phyloP scores from a whole-genome alignment of 2,329 filamentous ascomycete species.

The Phaeosphaeriaceae sp. region DNA sequence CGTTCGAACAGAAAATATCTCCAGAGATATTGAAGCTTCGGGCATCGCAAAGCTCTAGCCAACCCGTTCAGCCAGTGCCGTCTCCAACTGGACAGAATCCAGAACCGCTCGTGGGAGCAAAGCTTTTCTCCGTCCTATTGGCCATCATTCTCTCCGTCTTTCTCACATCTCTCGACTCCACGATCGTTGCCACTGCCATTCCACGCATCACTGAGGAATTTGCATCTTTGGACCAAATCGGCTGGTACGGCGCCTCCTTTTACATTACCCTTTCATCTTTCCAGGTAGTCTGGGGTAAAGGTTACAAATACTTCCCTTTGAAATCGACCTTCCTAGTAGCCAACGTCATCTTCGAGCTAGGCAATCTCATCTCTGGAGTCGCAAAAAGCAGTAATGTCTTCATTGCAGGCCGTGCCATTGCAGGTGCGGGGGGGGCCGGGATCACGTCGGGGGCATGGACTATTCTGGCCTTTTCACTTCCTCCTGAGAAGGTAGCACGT shows the following conservation, averaged over 20 bases:
- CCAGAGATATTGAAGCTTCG: too few species aligned
- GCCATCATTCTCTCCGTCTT: too few species aligned
- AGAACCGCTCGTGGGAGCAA: too few species aligned
- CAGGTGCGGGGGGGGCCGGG: constrained; percentile 53
- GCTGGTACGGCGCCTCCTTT: constrained; percentile 40
- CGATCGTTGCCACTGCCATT: constrained; percentile 9
- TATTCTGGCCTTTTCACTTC: not conserved
- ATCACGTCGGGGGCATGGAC: constrained; percentile 32
- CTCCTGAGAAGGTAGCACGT: not conserved
- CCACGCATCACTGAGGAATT: constrained; percentile 26
- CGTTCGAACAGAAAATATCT: too few species aligned
- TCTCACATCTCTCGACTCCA: not conserved
- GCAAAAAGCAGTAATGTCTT: constrained; percentile 46
- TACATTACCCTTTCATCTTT: not conserved
- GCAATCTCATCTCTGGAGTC: constrained; percentile 50
- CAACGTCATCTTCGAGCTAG: constrained; percentile 50
- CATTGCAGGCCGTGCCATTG: constrained; percentile 54
- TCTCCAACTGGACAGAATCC: too few species aligned
- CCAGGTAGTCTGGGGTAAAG: not conserved
- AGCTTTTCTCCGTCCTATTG: too few species aligned
- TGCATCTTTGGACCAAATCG: constrained; percentile 17
- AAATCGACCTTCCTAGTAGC: not conserved
- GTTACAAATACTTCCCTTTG: not conserved
- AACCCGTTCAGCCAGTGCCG: too few species aligned
- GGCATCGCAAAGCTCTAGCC: too few species aligned